Base-by-base conservation (phyloP, 805 yeast species). In the Wickerhamiella qilinensis region DNA sequence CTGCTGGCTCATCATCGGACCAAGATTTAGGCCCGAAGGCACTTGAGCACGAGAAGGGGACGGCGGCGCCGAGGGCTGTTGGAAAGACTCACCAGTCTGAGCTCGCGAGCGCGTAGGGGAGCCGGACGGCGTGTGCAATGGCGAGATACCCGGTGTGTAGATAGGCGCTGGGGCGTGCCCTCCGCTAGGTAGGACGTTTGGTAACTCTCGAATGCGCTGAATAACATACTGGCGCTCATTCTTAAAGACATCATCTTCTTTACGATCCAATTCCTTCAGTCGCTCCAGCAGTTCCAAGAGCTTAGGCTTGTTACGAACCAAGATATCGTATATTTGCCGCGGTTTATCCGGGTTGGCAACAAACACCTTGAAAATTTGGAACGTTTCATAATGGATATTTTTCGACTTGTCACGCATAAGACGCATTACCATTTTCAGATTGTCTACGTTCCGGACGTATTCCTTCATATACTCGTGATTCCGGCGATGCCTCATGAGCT, bases 331-430 rank as follows among this genome's bases (percentile, higher is more conserved):
- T 2, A 91, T 75, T 6, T 77, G 73, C 55, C 77, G 84, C 2
- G 84, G 67, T 56, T 86, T 86, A 45, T 78, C 75, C 4, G 98
- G 98, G 57, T 91, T 91, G 3, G 95, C 97, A n/a, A 85, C 85
- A 58, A 91, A 84, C 30, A 86, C 80, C 60, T 88, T 91, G 63
- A 91, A 88, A 29, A 88, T 78, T 47, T 91, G 86, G 54, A 91
- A 91, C 3, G 94, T 85, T 56, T 91, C 97, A 39, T 73, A 59
- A 55, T 86, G 95, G 42, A 91, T 68, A 56, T 86, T 86, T 53
- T 79, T 81, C 45, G 93, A 83, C 58, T 79, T 81, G 57, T 88
- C 96, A 42, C 91, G 77, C 46, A 91, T 62, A 43, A 85, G 59
- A 28, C 78, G 68, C 98, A 91, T 91, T 20, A 83, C 71, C 39